Evolutionary conservation across 2,329 filamentous ascomycete species (phyloP).

Genomic region (Coleophoma cylindrospora): DNA sequence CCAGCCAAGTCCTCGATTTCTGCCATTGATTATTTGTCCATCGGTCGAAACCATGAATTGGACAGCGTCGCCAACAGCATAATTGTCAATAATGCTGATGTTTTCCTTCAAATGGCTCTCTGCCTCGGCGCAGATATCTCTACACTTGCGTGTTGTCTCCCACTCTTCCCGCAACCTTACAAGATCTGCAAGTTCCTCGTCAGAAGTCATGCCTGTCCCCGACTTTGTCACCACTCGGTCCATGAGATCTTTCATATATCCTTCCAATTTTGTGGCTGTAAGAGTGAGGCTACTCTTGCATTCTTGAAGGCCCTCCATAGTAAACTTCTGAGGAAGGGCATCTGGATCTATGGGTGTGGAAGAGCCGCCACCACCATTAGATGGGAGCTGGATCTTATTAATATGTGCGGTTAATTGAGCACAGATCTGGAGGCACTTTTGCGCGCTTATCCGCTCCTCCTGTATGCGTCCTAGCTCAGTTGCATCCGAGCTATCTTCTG

Average conservation of each 20-base stretch:
- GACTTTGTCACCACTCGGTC: constrained; percentile 27
- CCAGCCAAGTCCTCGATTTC: constrained; percentile 26
- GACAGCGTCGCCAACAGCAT: constrained; percentile 28
- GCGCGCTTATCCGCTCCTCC: constrained; percentile 29
- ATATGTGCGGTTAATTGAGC: constrained; percentile 27
- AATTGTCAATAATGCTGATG: constrained; percentile 28
- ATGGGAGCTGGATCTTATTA: constrained; percentile 17
- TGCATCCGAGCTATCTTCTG: constrained; percentile 20
- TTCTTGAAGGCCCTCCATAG: constrained; percentile 28
- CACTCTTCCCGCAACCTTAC: constrained; percentile 29
- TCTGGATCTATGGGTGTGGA: neutral
- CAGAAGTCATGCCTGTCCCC: constrained; percentile 18
- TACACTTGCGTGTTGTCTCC: constrained; percentile 27
- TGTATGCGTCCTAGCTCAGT: constrained; percentile 20
- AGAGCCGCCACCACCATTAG: constrained; percentile 4
- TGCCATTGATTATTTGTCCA: constrained; percentile 27
- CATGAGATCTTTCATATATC: constrained; percentile 25
- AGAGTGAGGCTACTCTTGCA: constrained; percentile 26
- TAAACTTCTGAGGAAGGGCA: constrained; percentile 23
- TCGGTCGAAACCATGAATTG: constrained; percentile 33
- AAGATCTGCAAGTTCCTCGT: constrained; percentile 27
- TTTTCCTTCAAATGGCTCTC: constrained; percentile 24
- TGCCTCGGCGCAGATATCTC: constrained; percentile 28
- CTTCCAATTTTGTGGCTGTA: constrained; percentile 25
- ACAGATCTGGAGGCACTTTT: constrained; percentile 30